A percentile compares a stretch with the other conserved stretches of the same genome.
These are phyloP conservation scores for Colletotrichum chlorophyti DNA, from an alignment of 2,329 filamentous ascomycete species.

Conservation along the genomic window DNA sequence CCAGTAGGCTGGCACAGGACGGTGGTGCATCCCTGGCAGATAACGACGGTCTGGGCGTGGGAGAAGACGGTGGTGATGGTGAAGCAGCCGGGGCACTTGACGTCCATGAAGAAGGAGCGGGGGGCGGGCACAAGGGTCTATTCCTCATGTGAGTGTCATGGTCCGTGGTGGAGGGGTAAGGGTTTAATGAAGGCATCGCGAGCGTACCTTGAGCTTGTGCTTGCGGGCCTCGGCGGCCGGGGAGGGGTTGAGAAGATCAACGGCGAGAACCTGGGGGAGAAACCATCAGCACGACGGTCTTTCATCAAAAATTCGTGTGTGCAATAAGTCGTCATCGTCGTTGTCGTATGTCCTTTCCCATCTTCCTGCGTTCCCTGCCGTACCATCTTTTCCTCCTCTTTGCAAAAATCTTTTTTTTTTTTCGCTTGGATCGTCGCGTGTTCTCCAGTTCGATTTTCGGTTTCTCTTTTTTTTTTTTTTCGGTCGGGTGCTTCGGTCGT, in stretches of 20 bases:
- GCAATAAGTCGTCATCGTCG: constrained; percentile 21
- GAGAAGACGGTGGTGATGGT: constrained; percentile 99
- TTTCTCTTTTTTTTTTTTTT: constrained; percentile 1
- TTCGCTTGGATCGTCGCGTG: constrained; percentile 11
- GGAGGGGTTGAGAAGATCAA: constrained; percentile 99
- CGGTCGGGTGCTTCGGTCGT: constrained; percentile 21
- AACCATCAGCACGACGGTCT: constrained; percentile 34
- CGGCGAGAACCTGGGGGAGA: constrained; percentile 88
- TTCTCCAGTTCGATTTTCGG: constrained; percentile 30
- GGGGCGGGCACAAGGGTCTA: constrained; percentile 94
- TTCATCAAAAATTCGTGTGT: constrained; percentile 21
- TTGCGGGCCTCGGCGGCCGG: constrained; percentile 98
- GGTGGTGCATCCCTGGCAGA: constrained; percentile 99
- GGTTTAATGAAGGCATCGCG: constrained; percentile 3
- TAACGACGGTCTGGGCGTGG: constrained; percentile 99
- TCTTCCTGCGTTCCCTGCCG: constrained; percentile 13
- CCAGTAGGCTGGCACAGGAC: constrained; percentile 99
- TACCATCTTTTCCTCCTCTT: constrained; percentile 26
- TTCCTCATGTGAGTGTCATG: constrained; percentile 30
- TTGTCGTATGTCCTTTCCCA: constrained; percentile 19
- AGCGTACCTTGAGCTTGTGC: constrained; percentile 99
- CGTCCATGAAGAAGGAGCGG: constrained; percentile 99
- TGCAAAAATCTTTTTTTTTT: background rate
- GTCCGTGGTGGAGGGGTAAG: background rate
- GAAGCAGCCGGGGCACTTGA: constrained; percentile 99